A percentile compares a stretch with the other conserved stretches of the same genome.
Evolutionary conservation across 371 early-diverging fungal genomes (phyloP).

Genomic region (Syncephalastrum contaminatum): DNA sequence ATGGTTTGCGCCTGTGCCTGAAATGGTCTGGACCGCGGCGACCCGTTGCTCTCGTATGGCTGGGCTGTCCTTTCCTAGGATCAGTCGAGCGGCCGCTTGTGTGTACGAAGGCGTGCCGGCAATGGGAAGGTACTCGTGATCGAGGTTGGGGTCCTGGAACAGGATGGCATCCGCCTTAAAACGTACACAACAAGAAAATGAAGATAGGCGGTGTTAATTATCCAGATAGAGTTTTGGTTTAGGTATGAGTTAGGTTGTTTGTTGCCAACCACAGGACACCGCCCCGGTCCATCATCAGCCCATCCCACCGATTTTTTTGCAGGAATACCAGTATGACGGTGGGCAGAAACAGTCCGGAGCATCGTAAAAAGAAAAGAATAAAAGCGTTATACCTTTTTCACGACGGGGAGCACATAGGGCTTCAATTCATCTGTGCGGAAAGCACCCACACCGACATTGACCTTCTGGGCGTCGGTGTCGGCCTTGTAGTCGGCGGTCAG

Average conservation of each 20-base stretch:
- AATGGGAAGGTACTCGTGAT: conserved; percentile 95
- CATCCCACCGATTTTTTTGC: background rate
- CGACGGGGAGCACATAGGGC: conserved; percentile 95
- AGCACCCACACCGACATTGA: conserved; percentile 95
- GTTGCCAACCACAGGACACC: too few species aligned
- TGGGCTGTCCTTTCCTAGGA: conserved; percentile 78
- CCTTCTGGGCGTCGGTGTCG: conserved; percentile 74
- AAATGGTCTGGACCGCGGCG: conserved; percentile 84
- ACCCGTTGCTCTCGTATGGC: conserved; percentile 74
- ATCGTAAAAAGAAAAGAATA: conserved; percentile 16
- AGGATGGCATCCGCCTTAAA: conserved; percentile 77
- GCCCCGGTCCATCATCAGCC: background rate
- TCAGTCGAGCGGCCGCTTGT: conserved; percentile 75
- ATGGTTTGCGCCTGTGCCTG: conserved; percentile 94
- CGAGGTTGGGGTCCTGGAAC: conserved; percentile 60
- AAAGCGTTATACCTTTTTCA: conserved; percentile 59
- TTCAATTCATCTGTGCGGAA: conserved; percentile 90
- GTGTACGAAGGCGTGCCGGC: conserved; percentile 79
- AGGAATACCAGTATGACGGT: background rate
- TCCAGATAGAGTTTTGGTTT: background rate
- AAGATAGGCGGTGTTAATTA: conserved; percentile 1
- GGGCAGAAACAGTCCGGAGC: background rate
- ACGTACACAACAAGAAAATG: conserved; percentile 1
- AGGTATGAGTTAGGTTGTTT: too few species aligned
- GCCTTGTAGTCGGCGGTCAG: conserved; percentile 82